These are phyloP conservation scores for Zygotorulaspora sp. DNA, from an alignment of 805 yeast species.

Conservation along the genomic window DNA sequence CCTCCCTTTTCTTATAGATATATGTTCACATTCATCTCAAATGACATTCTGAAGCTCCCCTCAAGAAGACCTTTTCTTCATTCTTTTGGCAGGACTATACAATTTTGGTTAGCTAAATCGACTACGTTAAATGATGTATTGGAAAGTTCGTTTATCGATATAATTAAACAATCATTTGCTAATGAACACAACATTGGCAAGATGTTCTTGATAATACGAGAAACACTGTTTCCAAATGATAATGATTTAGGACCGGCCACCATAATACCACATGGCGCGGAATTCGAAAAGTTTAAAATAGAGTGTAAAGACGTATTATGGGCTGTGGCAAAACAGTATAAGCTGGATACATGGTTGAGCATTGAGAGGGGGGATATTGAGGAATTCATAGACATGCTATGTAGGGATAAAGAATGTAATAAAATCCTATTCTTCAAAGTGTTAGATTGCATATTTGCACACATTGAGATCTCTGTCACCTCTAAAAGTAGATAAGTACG, in stretches of 20 bases:
- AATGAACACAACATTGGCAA: conserved; percentile 1
- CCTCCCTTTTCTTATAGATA: conserved; percentile 15
- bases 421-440: conserved; percentile 41
- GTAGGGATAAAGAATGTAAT: conserved; percentile 40
- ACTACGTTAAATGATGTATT: conserved; percentile 9
- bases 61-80: conserved; percentile 34
- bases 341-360: conserved; percentile 17
- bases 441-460: conserved; percentile 40
- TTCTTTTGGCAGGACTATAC: conserved; percentile 25
- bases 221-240: conserved; percentile 45
- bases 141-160: conserved; percentile 10
- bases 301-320: conserved; percentile 29
- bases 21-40: conserved; percentile 19
- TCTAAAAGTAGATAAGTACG: too few relatives aligned
- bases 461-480: too few relatives aligned
- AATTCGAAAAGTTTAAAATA: conserved; percentile 33
- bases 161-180: conserved; percentile 3
- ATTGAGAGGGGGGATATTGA: conserved; percentile 24
- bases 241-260: conserved; percentile 48
- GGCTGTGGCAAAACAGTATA: conserved; percentile 18
- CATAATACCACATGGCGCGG: conserved; percentile 39
- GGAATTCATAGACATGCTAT: conserved; percentile 32
- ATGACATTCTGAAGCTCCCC: conserved; percentile 17
- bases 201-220: conserved; percentile 26
- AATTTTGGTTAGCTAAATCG: conserved; percentile 15